Evolutionary conservation across 1,139 yeast genomes (phyloP).

Genomic region (Hyphopichia khmerensis): DNA sequence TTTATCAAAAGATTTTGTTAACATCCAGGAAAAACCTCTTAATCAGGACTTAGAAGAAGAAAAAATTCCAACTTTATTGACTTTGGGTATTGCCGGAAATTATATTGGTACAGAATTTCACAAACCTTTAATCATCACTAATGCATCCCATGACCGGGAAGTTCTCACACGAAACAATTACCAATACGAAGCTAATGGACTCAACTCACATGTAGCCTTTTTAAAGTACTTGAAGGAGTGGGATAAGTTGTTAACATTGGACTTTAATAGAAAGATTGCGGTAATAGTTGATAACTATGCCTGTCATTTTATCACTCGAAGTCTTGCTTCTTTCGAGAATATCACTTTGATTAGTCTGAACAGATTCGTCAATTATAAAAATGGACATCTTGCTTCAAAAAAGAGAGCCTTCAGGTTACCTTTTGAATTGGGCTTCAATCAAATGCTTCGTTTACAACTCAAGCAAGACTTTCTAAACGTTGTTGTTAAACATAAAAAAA

Average conservation of each 20-base stretch:
- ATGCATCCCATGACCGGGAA: not conserved
- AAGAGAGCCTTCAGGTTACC: slow-evolving; percentile 1
- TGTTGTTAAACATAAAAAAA: not conserved
- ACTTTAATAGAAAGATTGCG: not conserved
- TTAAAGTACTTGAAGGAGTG: slow-evolving; percentile 2
- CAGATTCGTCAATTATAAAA: not conserved
- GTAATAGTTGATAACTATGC: not conserved
- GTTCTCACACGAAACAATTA: not conserved
- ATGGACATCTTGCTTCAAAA: not conserved
- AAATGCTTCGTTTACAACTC: not conserved
- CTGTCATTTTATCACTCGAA: not conserved
- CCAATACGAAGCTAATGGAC: slow-evolving; percentile 1
- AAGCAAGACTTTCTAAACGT: not conserved
- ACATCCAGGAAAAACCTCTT: not conserved
- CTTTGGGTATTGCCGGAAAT: slow-evolving; percentile 3
- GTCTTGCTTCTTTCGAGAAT: not conserved
- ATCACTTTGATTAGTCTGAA: slow-evolving; percentile 1
- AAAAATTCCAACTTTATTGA: not conserved
- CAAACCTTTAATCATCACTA: slow-evolving; percentile 1
- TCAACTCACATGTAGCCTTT: not conserved
- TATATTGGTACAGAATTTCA: slow-evolving; percentile 3
- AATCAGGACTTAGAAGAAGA: not conserved
- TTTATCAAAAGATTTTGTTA: not conserved
- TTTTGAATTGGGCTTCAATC: slow-evolving; percentile 1
- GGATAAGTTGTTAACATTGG: not conserved